A percentile compares a stretch with the other conserved stretches of the same genome.
phyloP scores from a whole-genome alignment of 2,329 filamentous ascomycete species.

The Fusarium hostae region DNA sequence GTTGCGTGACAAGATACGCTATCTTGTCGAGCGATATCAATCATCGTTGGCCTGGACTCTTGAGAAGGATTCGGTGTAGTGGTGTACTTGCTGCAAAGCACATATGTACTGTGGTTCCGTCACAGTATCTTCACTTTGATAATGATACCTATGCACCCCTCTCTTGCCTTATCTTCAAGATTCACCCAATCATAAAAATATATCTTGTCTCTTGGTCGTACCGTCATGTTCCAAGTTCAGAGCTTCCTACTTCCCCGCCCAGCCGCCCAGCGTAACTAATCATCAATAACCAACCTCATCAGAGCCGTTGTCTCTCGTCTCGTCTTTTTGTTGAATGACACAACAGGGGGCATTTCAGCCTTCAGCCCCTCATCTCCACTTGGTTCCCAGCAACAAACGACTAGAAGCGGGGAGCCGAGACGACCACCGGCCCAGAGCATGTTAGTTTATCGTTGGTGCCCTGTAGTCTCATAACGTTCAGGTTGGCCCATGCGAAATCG shows the following conservation, averaged over 20 bases:
- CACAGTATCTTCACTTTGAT: constrained; percentile 22
- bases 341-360: constrained; percentile 23
- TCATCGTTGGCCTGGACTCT: constrained; percentile 16
- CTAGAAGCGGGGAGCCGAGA: constrained; percentile 38
- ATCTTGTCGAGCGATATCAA: constrained; percentile 33
- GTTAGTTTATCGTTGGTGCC: constrained; percentile 40
- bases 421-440: constrained; percentile 27
- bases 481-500: constrained; percentile 29
- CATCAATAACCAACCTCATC: constrained; percentile 23
- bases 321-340: constrained; percentile 30
- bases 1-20: constrained; percentile 39
- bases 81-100: constrained; percentile 17
- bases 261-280: constrained; percentile 9
- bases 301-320: constrained; percentile 14
- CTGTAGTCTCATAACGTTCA: constrained; percentile 29
- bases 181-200: constrained; percentile 22
- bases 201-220: not conserved
- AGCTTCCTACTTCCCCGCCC: constrained; percentile 14
- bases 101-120: constrained; percentile 4
- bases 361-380: constrained; percentile 28
- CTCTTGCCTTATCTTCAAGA: constrained; percentile 32
- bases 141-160: constrained; percentile 13
- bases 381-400: constrained; percentile 30
- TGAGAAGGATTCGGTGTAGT: constrained; percentile 25
- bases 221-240: constrained; percentile 2